These are phyloP conservation scores for Macrophomina pseudophaseolina DNA, from an alignment of 2,329 filamentous ascomycete genomes.

Conservation along the genomic window DNA sequence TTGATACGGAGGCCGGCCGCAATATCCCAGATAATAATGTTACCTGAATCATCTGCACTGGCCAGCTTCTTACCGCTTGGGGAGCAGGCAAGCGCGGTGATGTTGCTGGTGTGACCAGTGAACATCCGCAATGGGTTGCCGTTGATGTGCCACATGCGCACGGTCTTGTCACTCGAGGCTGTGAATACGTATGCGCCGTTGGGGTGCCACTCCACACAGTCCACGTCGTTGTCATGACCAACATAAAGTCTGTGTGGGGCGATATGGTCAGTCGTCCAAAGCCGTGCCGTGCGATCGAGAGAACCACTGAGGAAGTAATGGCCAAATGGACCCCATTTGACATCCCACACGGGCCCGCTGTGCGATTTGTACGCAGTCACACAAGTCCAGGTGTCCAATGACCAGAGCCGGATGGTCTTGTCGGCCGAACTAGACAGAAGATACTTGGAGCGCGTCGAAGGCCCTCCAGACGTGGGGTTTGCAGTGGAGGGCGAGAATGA, in stretches of 20 bases:
- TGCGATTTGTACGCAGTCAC: conserved; percentile 94
- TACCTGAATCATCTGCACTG: conserved; percentile 84
- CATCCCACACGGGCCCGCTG: conserved; percentile 84
- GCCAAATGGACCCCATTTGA: conserved; percentile 88
- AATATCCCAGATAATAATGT: conserved; percentile 94
- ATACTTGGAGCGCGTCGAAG: conserved; percentile 70
- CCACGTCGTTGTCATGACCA: conserved; percentile 92
- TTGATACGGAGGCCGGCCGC: conserved; percentile 86
- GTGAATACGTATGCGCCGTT: conserved; percentile 95
- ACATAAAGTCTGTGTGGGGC: conserved; percentile 86
- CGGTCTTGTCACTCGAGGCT: conserved; percentile 87
- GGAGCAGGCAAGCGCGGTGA: conserved; percentile 83
- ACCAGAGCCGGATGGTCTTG: conserved; percentile 89
- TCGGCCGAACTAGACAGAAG: conserved; percentile 88
- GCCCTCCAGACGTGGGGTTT: conserved; percentile 52
- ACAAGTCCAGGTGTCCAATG: conserved; percentile 87
- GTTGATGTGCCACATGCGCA: conserved; percentile 97
- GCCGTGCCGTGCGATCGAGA: conserved; percentile 85
- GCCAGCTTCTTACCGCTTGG: conserved; percentile 91
- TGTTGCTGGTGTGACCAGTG: conserved; percentile 85
- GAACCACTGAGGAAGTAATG: conserved; percentile 92
- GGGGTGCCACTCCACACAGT: conserved; percentile 89
- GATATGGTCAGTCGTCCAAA: conserved; percentile 93
- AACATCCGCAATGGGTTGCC: conserved; percentile 90
- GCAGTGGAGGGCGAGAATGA: conserved; percentile 79